phyloP scores from a whole-genome alignment of 768 basidiomycete species.

The Leccinum longicurvipes region DNA sequence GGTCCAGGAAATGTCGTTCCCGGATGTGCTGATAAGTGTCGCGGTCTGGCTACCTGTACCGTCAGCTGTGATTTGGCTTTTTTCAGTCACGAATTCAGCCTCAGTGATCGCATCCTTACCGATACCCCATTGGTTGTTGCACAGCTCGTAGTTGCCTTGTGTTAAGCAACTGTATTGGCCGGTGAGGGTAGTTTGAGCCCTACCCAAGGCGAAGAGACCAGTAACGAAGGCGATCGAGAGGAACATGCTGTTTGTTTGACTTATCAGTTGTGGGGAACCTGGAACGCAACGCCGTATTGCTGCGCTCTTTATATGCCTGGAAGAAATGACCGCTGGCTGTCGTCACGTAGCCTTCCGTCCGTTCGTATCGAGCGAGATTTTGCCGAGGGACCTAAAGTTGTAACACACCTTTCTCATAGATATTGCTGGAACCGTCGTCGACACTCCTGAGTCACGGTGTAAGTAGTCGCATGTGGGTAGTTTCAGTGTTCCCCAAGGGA shows the following conservation, averaged over 20 bases:
- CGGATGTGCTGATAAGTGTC: constrained; percentile 39
- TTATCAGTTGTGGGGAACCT: neutral
- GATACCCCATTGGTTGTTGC: constrained; percentile 57
- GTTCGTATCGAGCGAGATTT: constrained; percentile 1
- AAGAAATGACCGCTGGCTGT: neutral
- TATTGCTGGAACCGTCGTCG: neutral
- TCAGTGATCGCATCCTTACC: constrained; percentile 24
- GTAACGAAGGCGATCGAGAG: constrained; percentile 12
- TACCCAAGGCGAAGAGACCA: constrained; percentile 8
- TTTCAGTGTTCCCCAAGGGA: neutral
- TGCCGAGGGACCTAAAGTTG: neutral
- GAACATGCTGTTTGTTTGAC: constrained; percentile 8
- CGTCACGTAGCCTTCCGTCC: neutral
- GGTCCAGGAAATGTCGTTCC: constrained; percentile 47
- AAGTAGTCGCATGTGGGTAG: constrained; percentile 3
- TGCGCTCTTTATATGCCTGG: constrained; percentile 5
- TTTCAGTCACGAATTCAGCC: neutral
- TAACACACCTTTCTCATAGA: constrained; percentile 4
- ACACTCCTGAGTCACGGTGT: neutral
- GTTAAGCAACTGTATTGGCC: constrained; percentile 44
- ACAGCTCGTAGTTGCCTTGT: constrained; percentile 47
- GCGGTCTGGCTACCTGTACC: constrained; percentile 51
- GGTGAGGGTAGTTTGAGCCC: constrained; percentile 25
- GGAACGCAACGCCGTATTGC: neutral
- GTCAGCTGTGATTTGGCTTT: constrained; percentile 24